Evolutionary conservation across 148 eudicot genomes (phyloP).

Genomic region (Chenopodium berlandieri): DNA sequence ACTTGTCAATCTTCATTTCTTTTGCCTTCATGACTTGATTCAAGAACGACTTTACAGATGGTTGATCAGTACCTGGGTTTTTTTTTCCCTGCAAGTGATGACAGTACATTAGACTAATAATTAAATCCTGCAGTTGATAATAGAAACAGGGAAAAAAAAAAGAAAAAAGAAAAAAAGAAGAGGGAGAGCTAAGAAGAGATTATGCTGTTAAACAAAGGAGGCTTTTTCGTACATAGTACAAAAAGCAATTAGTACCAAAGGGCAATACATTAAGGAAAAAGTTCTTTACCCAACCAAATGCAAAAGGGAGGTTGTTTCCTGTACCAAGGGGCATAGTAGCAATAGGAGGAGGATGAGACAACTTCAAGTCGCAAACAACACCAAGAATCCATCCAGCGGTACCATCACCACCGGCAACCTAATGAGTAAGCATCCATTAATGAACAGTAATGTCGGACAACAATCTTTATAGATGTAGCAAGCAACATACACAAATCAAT

Average conservation of each 20-base stretch:
- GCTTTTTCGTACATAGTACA: neutral
- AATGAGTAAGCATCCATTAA: constrained; percentile 24
- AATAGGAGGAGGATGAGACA: constrained; percentile 84
- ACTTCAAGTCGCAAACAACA: constrained; percentile 79
- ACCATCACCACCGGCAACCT: constrained; percentile 99
- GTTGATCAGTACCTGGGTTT: constrained; percentile 80
- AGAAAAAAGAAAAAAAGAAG: too few species aligned
- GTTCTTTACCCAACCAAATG: constrained; percentile 88
- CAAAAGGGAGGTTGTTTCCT: constrained; percentile 94
- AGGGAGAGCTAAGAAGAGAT: neutral
- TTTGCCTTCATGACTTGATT: constrained; percentile 61
- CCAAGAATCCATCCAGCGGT: constrained; percentile 99
- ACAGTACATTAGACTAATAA: constrained; percentile 12
- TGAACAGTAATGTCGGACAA: neutral
- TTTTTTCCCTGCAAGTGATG: constrained; percentile 68
- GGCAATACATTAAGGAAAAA: neutral
- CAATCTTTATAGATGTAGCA: neutral
- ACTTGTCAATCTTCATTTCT: constrained; percentile 97
- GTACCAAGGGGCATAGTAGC: constrained; percentile 96
- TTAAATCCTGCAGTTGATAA: neutral
- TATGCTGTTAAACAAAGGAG: neutral
- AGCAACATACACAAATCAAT: neutral
- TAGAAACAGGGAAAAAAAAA: neutral
- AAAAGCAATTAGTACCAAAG: neutral
- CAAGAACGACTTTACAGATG: constrained; percentile 66